A percentile compares a stretch with the other conserved stretches of the same genome.
Conservation (phyloP, 257 asterid species). For the Nemophila menziesii region DNA sequence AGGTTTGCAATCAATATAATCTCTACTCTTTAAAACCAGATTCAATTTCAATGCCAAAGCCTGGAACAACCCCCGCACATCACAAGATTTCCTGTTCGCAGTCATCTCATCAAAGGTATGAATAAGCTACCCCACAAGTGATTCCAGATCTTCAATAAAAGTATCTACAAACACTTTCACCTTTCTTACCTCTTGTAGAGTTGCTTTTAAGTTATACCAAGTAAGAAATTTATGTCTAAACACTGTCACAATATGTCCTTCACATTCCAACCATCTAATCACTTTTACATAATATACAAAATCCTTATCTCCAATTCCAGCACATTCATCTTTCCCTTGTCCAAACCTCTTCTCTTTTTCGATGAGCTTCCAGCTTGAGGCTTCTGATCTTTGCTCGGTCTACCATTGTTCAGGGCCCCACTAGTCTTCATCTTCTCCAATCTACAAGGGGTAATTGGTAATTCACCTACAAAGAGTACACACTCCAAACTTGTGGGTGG, state of each 20-base stretch:
- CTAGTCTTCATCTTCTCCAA: constrained; percentile 30
- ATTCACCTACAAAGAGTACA: constrained; percentile 22
- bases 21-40: not conserved
- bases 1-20: not conserved
- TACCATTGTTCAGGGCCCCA: constrained; percentile 27
- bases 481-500: constrained; percentile 32
- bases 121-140: constrained; percentile 75
- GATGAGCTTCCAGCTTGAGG: constrained; percentile 66
- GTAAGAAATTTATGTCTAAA: constrained; percentile 84
- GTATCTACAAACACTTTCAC: constrained; percentile 66
- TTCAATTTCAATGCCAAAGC: constrained; percentile 66
- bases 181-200: constrained; percentile 46
- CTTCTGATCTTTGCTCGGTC: constrained; percentile 37
- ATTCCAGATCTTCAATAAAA: constrained; percentile 59
- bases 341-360: constrained; percentile 56
- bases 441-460: constrained; percentile 61
- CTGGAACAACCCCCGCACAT: constrained; percentile 66
- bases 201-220: constrained; percentile 88
- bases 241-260: constrained; percentile 48
- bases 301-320: constrained; percentile 49
- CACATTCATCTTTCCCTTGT: constrained; percentile 30
- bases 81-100: constrained; percentile 43
- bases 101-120: constrained; percentile 57
- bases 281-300: constrained; percentile 76
- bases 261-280: constrained; percentile 76